Evolutionary conservation across 2,329 filamentous ascomycete species (phyloP).

Genomic region (Penicillium sp.): DNA sequence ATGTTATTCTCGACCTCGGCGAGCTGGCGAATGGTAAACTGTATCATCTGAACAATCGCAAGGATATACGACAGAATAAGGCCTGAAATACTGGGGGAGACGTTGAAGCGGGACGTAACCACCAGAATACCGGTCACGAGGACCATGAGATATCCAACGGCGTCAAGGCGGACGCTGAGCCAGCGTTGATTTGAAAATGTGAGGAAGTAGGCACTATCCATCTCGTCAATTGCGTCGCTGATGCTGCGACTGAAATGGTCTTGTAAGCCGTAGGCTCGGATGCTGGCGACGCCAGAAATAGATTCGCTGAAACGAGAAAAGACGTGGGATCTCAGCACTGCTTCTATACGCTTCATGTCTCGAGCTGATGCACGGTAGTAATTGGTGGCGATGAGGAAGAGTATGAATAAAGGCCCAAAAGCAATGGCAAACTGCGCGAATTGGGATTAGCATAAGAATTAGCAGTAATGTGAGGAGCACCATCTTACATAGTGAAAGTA

Average conservation of each 20-base stretch:
- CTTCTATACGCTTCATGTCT: constrained; percentile 91
- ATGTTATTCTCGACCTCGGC: constrained; percentile 97
- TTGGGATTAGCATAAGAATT: constrained; percentile 7
- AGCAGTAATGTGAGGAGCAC: neutral
- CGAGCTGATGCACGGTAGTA: constrained; percentile 91
- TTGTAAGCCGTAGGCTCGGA: constrained; percentile 80
- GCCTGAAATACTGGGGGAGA: constrained; percentile 76
- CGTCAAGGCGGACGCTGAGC: constrained; percentile 77
- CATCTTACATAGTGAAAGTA: constrained; percentile 72
- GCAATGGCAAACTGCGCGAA: constrained; percentile 60
- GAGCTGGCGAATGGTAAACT: constrained; percentile 86
- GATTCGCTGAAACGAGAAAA: constrained; percentile 92
- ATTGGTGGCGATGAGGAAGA: constrained; percentile 77
- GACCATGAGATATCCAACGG: constrained; percentile 79
- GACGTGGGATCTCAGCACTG: constrained; percentile 78
- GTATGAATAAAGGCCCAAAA: constrained; percentile 63
- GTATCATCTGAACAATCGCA: constrained; percentile 89
- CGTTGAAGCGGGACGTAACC: constrained; percentile 79
- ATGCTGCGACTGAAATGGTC: constrained; percentile 67
- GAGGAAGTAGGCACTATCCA: constrained; percentile 88
- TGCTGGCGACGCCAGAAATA: constrained; percentile 75
- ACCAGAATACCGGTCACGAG: constrained; percentile 83
- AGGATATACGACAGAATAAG: constrained; percentile 88
- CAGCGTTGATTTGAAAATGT: constrained; percentile 93
- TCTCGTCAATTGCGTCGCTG: constrained; percentile 71